Conservation (phyloP, 495 filamentous ascomycete genomes). For the Aspergillus asperescens region DNA sequence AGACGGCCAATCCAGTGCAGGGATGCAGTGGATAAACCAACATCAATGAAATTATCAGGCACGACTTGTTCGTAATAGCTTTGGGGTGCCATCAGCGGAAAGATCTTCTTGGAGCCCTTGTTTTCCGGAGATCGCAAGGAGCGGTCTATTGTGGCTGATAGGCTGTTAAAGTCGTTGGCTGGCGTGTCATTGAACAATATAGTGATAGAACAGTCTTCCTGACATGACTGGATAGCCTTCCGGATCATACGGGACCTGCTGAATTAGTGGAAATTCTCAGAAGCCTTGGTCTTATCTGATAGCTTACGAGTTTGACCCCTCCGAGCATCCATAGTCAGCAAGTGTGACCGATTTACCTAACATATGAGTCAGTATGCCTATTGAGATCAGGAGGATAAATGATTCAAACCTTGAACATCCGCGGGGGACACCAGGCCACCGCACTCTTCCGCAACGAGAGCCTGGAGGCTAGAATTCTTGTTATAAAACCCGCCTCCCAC, state of each 20-base stretch:
- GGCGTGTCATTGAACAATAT: slow-evolving; percentile 8
- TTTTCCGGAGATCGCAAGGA: not conserved
- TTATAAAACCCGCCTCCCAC: slow-evolving; percentile 8
- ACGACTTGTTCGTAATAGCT: slow-evolving; percentile 9
- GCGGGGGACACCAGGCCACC: not conserved
- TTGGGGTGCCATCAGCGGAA: slow-evolving; percentile 1
- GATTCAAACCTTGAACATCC: slow-evolving; percentile 1
- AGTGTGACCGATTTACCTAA: not conserved
- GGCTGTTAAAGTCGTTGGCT: slow-evolving; percentile 5
- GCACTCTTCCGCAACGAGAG: slow-evolving; percentile 5
- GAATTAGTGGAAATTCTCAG: not conserved
- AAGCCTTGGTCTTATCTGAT: not conserved
- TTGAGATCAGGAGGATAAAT: not conserved
- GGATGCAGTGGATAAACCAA: slow-evolving; percentile 3
- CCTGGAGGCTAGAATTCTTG: slow-evolving; percentile 5
- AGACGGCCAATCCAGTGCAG: slow-evolving; percentile 10
- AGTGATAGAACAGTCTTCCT: not conserved
- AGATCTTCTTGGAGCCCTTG: not conserved
- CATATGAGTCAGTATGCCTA: not conserved
- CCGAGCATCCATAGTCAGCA: slow-evolving; percentile 7
- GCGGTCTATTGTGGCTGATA: slow-evolving; percentile 4
- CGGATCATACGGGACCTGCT: slow-evolving; percentile 3
- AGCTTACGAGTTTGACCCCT: slow-evolving; percentile 9
- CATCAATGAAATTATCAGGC: not conserved
- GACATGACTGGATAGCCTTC: slow-evolving; percentile 1